Base-by-base conservation (phyloP, 352 stramenopile genomes). In the Globisporangium sylvaticum region DNA sequence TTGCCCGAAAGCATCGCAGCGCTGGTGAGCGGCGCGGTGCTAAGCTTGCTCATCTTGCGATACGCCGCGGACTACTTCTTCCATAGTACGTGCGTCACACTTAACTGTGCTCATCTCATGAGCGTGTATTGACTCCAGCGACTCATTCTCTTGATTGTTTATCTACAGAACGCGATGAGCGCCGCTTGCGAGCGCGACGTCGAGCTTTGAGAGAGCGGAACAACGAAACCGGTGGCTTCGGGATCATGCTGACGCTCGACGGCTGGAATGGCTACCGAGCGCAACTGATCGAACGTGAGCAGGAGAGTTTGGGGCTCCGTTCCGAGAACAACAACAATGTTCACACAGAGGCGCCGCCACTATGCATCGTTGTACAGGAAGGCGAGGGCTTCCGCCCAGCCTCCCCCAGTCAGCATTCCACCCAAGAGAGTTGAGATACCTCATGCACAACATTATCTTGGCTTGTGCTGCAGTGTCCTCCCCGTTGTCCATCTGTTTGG, bases 201-300 rank as follows among this genome's bases (percentile, higher is more conserved):
- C 9, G 53, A 67, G 52, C 62, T 39, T 18, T 48, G 34, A 31
- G 61, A 14, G 9, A 32, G 18, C 71, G 58, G 2, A 61, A 56
- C 44, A 70, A 76, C 2, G 74, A 70, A 4, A 68, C 65, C 3
- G 76, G 77, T 37, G 31, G 31, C 31, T 37, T 9, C 72, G 69
- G 14, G 4, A 10, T 39, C 5, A 68, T 63, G n/a, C 70, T 88
- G 22, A 65, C 62, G 25, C 71, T 88, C 29, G 70, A 66, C 0
- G 80, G 80, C 54, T 88, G 80, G 80, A 81, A 74, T 18, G 76
- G 75, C 27, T 75, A 84, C 57, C 73, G 72, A 0, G 75, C 84
- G 64, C 80, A 81, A 31, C 79, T 88, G 25, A 86, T 88, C 22
- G 69, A 83, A 15, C 62, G 59, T 2, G 74, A 81, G 42, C 64